Conservation (phyloP, 1,284 basidiomycete species). For the Ustilago cynodontis region DNA sequence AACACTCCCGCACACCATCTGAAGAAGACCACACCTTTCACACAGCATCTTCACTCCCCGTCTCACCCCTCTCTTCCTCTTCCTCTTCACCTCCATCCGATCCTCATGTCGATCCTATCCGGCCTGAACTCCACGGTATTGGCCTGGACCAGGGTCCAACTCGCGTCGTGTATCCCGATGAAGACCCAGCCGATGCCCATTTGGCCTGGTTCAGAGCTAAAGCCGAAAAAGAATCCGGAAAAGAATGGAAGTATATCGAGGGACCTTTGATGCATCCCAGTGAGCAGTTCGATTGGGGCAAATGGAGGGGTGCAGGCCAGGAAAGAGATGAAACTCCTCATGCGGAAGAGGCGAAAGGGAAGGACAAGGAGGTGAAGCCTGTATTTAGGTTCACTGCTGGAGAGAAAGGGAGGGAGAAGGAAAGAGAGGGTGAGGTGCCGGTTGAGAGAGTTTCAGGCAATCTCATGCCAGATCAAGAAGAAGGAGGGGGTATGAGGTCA, state of each 20-base stretch:
- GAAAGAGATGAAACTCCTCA: not conserved
- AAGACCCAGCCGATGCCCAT: conserved; percentile 9
- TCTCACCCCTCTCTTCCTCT: not conserved
- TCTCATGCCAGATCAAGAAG: not conserved
- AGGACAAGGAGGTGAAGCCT: not conserved
- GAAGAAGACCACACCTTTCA: not conserved
- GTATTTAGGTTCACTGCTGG: not conserved
- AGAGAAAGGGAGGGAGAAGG: not conserved
- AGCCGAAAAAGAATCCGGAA: not conserved
- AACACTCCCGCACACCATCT: not conserved
- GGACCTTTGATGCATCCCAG: conserved; percentile 2
- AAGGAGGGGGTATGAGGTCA: not conserved
- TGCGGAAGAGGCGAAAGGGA: not conserved
- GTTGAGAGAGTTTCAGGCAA: conserved; percentile 5
- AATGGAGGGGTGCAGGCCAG: too few species aligned
- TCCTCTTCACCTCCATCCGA: not conserved
- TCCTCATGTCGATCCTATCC: not conserved
- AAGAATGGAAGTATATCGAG: not conserved
- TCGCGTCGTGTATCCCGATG: conserved; percentile 19
- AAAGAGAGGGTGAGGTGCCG: not conserved
- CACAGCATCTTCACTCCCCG: not conserved
- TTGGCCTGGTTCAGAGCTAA: conserved; percentile 9
- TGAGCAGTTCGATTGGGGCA: not conserved
- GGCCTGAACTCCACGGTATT: not conserved
- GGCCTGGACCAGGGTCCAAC: too few species aligned